Evolutionary conservation across 2,329 filamentous ascomycete species (phyloP), one percentile per base, ranked within the genome.

Genomic region (Fusarium veterinarium): DNA sequence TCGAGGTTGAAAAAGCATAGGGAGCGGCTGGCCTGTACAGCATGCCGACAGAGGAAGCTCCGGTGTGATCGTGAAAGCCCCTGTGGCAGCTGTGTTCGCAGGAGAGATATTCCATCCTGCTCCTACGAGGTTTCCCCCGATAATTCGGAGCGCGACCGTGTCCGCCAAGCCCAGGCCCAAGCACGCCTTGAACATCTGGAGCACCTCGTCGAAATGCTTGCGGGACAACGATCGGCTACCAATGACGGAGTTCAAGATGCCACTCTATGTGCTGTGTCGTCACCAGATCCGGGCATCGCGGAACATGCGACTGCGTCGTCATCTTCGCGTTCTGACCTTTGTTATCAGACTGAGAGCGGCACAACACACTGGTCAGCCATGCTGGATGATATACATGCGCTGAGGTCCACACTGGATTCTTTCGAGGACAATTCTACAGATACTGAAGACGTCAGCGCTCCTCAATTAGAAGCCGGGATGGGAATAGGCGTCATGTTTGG

Each of bases 291-390:
- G 37, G 35, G 9, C 28, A 13, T 33, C 25, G 28, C 19, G 14
- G 45, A 52, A 30, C 28, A n/a, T 6, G 33, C n/a, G 23, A n/a
- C 4, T 16, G 17, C 46, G 8, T 9, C 14, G 14, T 37, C 46
- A 1, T 35, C 37, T 30, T 52, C 35, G 9, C 17, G 25, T 20
- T 14, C 57, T 5, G 48, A 30, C 12, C 8, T n/a, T 12, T 57
- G 6, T 17, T 45, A 45, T 30, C 48, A 60, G 25, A 2, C 2
- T 31, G 17, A 3, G 4, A 55, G 23, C 38, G 30, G 48, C 19
- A 16, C 48, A 19, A 60, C 37, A 9, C 58, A 60, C 6, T 60
- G 58, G 48, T 60, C 58, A 30, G 30, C 58, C 20, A 44, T 60
- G 38, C 30, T 60, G 2, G 48, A 60, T 16, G 58, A 60, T 0